A percentile compares a stretch with the other conserved stretches of the same genome.
phyloP scores from a whole-genome alignment of 768 basidiomycete genomes.

The Calvatia gigantea region DNA sequence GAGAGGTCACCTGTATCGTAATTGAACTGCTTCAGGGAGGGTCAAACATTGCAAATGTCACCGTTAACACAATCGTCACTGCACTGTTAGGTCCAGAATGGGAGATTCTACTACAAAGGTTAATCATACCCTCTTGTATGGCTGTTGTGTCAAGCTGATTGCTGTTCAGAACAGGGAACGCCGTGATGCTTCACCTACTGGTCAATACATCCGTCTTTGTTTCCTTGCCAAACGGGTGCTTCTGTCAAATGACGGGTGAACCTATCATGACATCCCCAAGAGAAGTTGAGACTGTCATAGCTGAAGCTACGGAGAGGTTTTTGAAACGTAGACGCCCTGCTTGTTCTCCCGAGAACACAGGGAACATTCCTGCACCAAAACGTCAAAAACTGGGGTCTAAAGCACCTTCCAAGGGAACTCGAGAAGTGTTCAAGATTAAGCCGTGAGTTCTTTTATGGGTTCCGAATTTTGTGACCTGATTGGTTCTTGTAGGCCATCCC shows the following conservation, averaged over 20 bases:
- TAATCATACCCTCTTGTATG: background rate
- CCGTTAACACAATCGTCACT: slow-evolving; percentile 74
- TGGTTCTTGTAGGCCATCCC: slow-evolving; percentile 40
- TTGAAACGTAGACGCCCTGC: slow-evolving; percentile 3
- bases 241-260: slow-evolving; percentile 78
- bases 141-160: background rate
- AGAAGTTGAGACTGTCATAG: slow-evolving; percentile 18
- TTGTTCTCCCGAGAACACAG: background rate
- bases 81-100: slow-evolving; percentile 64
- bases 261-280: slow-evolving; percentile 45
- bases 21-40: background rate
- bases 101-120: slow-evolving; percentile 64
- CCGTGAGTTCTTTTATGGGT: background rate
- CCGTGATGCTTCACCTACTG: slow-evolving; percentile 75
- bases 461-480: background rate
- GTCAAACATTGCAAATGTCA: slow-evolving; percentile 50
- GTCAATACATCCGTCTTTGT: slow-evolving; percentile 72
- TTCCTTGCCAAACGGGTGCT: slow-evolving; percentile 77
- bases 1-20: background rate
- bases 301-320: background rate
- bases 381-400: background rate
- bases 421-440: background rate
- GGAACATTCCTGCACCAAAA: slow-evolving; percentile 1
- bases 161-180: slow-evolving; percentile 63
- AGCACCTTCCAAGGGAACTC: background rate